Evolutionary conservation across 1,284 basidiomycete genomes (phyloP).

Genomic region (Puccinia polysora): DNA sequence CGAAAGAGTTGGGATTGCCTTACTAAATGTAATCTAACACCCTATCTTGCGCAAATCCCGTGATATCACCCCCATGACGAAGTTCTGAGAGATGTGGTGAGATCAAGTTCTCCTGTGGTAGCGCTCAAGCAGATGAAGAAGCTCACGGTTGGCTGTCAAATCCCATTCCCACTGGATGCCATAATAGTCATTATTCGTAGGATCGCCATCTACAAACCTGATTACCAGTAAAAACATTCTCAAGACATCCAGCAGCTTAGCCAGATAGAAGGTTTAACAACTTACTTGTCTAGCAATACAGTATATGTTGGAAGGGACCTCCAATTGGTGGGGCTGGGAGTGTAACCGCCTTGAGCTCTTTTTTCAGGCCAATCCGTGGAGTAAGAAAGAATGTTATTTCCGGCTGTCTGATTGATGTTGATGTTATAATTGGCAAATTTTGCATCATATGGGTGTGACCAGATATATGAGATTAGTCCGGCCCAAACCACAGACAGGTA

Average conservation of each 20-base stretch:
- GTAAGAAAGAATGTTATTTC: conserved; percentile 65
- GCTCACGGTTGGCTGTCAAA: conserved; percentile 53
- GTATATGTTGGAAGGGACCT: conserved; percentile 76
- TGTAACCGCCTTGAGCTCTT: conserved; percentile 64
- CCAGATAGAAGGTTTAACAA: conserved; percentile 49
- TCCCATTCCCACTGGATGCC: conserved; percentile 73
- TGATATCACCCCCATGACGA: conserved; percentile 77
- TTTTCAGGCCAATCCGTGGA: conserved; percentile 57
- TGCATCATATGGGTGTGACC: conserved; percentile 59
- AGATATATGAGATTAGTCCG: not conserved
- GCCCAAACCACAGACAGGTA: conserved; percentile 14
- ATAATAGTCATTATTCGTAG: conserved; percentile 82
- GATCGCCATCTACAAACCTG: conserved; percentile 64
- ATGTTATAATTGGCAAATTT: conserved; percentile 74
- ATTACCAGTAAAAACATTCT: not conserved
- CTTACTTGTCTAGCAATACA: conserved; percentile 82
- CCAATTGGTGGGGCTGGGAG: conserved; percentile 77
- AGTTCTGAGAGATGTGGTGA: conserved; percentile 58
- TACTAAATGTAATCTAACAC: conserved; percentile 71
- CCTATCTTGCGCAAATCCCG: conserved; percentile 63
- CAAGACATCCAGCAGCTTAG: not conserved
- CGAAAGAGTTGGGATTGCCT: not conserved
- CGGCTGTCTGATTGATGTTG: conserved; percentile 72
- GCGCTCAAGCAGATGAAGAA: no score
- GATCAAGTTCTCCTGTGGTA: not conserved